Evolutionary conservation across 2,329 filamentous ascomycete species (phyloP).

Genomic region (Xylariaceae sp.): DNA sequence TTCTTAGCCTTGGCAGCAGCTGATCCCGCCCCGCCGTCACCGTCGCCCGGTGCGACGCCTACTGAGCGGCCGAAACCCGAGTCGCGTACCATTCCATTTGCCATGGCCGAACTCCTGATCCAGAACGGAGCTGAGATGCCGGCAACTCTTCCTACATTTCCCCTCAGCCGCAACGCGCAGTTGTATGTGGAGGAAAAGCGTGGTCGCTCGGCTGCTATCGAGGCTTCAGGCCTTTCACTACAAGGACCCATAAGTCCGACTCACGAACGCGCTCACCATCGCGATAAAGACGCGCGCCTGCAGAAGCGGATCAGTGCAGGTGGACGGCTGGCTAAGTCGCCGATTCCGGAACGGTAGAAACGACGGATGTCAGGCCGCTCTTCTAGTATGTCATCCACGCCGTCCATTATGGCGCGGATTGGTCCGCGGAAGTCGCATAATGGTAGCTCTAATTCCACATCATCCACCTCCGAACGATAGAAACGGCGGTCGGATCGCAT

Average conservation of each 20-base stretch:
- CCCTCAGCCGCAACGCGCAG: conserved; percentile 73
- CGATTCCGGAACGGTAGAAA: conserved; percentile 50
- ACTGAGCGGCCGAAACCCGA: conserved; percentile 38
- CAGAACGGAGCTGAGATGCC: conserved; percentile 94
- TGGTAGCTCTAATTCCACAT: conserved; percentile 23
- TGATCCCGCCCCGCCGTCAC: conserved; percentile 79
- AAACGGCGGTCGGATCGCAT: conserved; percentile 32
- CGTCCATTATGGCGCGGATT: conserved; percentile 17
- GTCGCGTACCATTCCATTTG: conserved; percentile 63
- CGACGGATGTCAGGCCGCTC: conserved; percentile 31
- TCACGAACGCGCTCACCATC: conserved; percentile 46
- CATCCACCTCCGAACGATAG: conserved; percentile 32
- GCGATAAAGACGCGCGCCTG: conserved; percentile 60
- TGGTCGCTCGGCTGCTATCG: conserved; percentile 41
- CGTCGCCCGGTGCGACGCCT: conserved; percentile 46
- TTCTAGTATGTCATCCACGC: conserved; percentile 18
- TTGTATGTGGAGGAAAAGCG: conserved; percentile 79
- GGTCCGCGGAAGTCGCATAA: conserved; percentile 25
- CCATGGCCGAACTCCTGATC: conserved; percentile 81
- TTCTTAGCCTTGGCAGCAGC: conserved; percentile 89
- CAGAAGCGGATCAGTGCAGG: conserved; percentile 77
- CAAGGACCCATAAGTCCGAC: conserved; percentile 41
- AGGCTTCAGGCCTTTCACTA: conserved; percentile 43
- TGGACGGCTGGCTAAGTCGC: conserved; percentile 62
- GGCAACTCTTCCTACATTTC: conserved; percentile 67